These are phyloP conservation scores for Magnaporthiopsis poae DNA, from an alignment of 2,329 filamentous ascomycete species.

Conservation along the genomic window DNA sequence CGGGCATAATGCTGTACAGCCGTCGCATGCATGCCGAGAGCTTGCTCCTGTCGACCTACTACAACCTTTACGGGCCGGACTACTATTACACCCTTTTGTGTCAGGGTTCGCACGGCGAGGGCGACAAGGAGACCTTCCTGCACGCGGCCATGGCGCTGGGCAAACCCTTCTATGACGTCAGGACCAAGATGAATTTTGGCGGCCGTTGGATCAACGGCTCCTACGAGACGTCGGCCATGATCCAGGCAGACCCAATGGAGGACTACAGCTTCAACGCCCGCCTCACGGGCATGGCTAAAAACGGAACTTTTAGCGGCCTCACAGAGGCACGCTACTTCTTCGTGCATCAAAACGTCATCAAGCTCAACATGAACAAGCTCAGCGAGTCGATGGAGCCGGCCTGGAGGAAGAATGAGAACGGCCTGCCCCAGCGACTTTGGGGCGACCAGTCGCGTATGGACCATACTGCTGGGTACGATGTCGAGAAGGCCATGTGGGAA, in stretches of 20 bases:
- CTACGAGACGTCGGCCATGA: slow-evolving; percentile 19
- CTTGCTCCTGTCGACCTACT: slow-evolving; percentile 41
- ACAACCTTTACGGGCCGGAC: slow-evolving; percentile 44
- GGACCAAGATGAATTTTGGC: slow-evolving; percentile 21
- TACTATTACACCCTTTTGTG: slow-evolving; percentile 40
- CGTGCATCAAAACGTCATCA: slow-evolving; percentile 28
- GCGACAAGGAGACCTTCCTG: slow-evolving; percentile 40
- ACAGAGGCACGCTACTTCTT: slow-evolving; percentile 20
- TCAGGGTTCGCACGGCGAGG: slow-evolving; percentile 32
- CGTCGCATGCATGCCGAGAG: slow-evolving; percentile 36
- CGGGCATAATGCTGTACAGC: slow-evolving; percentile 37
- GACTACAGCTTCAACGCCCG: slow-evolving; percentile 17
- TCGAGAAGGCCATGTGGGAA: slow-evolving; percentile 25
- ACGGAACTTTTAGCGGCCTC: neutral
- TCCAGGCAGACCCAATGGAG: slow-evolving; percentile 22
- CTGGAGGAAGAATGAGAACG: slow-evolving; percentile 15
- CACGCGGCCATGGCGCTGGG: slow-evolving; percentile 33
- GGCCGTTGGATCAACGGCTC: slow-evolving; percentile 22
- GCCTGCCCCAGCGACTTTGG: slow-evolving; percentile 20
- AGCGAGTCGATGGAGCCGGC: slow-evolving; percentile 14
- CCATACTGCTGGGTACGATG: slow-evolving; percentile 21
- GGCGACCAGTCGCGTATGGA: slow-evolving; percentile 18
- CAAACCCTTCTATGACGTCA: slow-evolving; percentile 29
- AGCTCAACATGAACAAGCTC: slow-evolving; percentile 24
- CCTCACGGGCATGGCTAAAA: neutral